phyloP scores from a whole-genome alignment of 208 protist species.

The Leishmania guyanensis region DNA sequence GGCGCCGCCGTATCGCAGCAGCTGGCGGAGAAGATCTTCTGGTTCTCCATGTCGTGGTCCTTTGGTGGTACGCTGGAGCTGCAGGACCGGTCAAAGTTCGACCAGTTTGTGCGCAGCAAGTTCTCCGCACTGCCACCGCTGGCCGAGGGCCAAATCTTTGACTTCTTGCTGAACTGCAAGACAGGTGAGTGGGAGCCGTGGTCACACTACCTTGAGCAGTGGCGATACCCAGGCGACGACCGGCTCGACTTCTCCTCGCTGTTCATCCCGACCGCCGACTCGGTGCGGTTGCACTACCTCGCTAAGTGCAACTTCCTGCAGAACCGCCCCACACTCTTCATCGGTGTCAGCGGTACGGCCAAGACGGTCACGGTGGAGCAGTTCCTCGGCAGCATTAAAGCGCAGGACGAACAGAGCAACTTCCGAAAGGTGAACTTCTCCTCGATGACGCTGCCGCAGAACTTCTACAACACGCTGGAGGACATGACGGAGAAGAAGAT shows the following conservation, averaged over 20 bases:
- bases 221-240: constrained; percentile 93
- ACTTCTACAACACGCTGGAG: constrained; percentile 93
- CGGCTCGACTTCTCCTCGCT: constrained; percentile 93
- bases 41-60: constrained; percentile 94
- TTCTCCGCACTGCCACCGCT: constrained; percentile 65
- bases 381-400: constrained; percentile 85
- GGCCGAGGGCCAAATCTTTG: constrained; percentile 89
- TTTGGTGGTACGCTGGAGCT: constrained; percentile 95
- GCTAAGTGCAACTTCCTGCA: constrained; percentile 90
- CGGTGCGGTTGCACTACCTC: constrained; percentile 94
- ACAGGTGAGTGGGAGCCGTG: constrained; percentile 91
- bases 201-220: constrained; percentile 86
- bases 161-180: constrained; percentile 95
- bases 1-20: constrained; percentile 72
- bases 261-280: constrained; percentile 97
- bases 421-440: constrained; percentile 95
- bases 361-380: constrained; percentile 96
- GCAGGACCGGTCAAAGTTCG: constrained; percentile 93
- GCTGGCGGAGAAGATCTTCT: constrained; percentile 93
- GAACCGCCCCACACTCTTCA: constrained; percentile 84
- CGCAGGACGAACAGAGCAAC: constrained; percentile 77
- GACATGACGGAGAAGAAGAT: constrained; percentile 96
- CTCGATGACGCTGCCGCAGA: constrained; percentile 92
- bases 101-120: constrained; percentile 89
- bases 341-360: constrained; percentile 94